Base-by-base conservation (phyloP, 768 basidiomycete species). In the Lactifluus subvellereus region DNA sequence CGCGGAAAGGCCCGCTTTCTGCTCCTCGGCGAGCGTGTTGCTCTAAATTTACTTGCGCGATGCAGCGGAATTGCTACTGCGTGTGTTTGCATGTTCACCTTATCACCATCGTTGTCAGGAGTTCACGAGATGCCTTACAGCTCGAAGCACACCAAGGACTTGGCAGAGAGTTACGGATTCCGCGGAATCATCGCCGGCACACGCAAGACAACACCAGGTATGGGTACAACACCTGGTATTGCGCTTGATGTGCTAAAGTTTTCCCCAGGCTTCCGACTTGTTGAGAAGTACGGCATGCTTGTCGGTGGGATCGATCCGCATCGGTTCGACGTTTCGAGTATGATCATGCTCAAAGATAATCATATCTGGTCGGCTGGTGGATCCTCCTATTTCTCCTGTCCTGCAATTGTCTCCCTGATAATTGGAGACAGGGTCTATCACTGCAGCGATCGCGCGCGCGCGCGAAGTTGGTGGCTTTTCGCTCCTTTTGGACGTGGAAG, bases 331-430 rank as follows among this genome's bases (percentile, higher is more conserved):
- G 80, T 98, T n/a, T 94, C 91, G 33, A 91, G 90, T 72, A 98
- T 99, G 97, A 95, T 99, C 71, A 99, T 99, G 97, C 84, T 99
- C 70, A 98, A 98, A 75, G 97, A 99, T 70, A 99, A 99, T 72
- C 97, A 99, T 72, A 91, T 98, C 71, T 98, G 94, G 95, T 96
- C 94, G 3, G 90, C 87, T 48, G 94, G 94, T 87, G 71, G 64
- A 80, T 27, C 57, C 30, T n/a, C 4, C 35, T 32, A 30, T 7
- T 37, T 53, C 42, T 52, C 4, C 20, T 11, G 6, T 22, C 48
- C 35, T 32, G 37, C 4, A 30, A 27, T 37, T 58, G 45, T 37
- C 40, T n/a, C 10, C 33, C 20, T 38, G 32, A 50, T 18, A 14
- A 51, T n/a, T 7, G 11, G 47, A 13, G 43, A 14, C 64, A 87